phyloP scores from a whole-genome alignment of 2,329 filamentous ascomycete species.

The Alternaria angustiovoidea region DNA sequence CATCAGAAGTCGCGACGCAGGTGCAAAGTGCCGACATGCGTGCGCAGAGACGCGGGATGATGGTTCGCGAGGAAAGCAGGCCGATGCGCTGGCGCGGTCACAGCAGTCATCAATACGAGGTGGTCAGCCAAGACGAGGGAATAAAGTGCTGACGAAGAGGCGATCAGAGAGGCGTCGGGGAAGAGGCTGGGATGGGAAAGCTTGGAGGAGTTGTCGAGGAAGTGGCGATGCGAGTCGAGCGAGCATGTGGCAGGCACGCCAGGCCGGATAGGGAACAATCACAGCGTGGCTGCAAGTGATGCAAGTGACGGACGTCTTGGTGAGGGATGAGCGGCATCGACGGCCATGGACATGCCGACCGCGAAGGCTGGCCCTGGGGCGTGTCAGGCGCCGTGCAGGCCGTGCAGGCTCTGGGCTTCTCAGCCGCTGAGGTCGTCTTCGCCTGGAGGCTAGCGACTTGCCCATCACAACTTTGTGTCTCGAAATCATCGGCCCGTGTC shows the following conservation, averaged over 20 bases:
- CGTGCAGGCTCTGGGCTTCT: neutral
- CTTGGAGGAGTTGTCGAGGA: neutral
- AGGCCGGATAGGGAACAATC: neutral
- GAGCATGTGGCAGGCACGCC: constrained; percentile 4
- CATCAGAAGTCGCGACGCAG: constrained; percentile 3
- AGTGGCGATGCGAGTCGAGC: constrained; percentile 8
- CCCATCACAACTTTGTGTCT: constrained; percentile 7
- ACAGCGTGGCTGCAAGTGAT: neutral
- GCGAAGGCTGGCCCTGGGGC: neutral
- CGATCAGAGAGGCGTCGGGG: neutral
- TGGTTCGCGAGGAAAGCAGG: neutral
- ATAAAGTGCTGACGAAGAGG: neutral
- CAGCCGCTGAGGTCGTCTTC: constrained; percentile 2
- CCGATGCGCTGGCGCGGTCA: neutral
- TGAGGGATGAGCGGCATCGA: neutral
- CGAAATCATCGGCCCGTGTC: constrained; percentile 14
- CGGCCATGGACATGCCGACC: neutral
- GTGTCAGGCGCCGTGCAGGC: neutral
- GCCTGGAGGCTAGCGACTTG: neutral
- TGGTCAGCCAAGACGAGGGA: neutral
- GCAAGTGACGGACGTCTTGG: neutral
- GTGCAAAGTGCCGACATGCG: constrained; percentile 11
- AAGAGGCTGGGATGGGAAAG: too few relatives aligned
- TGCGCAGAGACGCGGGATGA: neutral
- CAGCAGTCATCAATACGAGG: constrained; percentile 7